Percentiles rank a stretch among this genome's conserved stretches.
Evolutionary conservation across 2,329 filamentous ascomycete genomes (phyloP).

Genomic region (Claviceps africana): DNA sequence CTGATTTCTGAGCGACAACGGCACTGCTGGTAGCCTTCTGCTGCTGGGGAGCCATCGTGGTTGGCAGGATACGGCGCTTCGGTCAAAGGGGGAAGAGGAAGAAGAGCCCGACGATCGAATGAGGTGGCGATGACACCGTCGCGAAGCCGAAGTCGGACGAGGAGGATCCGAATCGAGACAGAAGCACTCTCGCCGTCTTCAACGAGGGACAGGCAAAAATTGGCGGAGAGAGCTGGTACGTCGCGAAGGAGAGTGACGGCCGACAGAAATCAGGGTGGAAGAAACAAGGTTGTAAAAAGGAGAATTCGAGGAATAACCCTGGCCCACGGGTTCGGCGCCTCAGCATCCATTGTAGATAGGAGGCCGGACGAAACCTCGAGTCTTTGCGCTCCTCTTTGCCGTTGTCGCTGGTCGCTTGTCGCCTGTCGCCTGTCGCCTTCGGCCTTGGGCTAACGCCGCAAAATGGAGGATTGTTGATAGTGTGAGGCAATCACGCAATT

Average conservation of each 20-base stretch:
- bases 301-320: not conserved
- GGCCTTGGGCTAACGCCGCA: slow-evolving; percentile 5
- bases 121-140: not conserved
- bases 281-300: not conserved
- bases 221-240: not conserved
- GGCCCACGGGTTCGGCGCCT: not conserved
- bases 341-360: not conserved
- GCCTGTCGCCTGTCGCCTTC: slow-evolving; percentile 1
- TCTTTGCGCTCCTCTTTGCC: not conserved
- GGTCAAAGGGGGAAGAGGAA: not conserved
- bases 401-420: not conserved
- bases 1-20: slow-evolving; percentile 12
- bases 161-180: not conserved
- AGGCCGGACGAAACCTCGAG: not conserved
- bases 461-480: slow-evolving; percentile 19
- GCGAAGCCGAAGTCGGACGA: not conserved
- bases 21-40: slow-evolving; percentile 23
- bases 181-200: not conserved
- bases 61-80: not conserved
- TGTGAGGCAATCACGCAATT: slow-evolving; percentile 27
- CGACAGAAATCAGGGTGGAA: not conserved
- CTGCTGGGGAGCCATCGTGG: slow-evolving; percentile 22
- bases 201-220: not conserved
- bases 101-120: not conserved
- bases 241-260: not conserved